Base-by-base conservation (phyloP, 192 early-diverging fungal species). In the Coemansia sp. region DNA sequence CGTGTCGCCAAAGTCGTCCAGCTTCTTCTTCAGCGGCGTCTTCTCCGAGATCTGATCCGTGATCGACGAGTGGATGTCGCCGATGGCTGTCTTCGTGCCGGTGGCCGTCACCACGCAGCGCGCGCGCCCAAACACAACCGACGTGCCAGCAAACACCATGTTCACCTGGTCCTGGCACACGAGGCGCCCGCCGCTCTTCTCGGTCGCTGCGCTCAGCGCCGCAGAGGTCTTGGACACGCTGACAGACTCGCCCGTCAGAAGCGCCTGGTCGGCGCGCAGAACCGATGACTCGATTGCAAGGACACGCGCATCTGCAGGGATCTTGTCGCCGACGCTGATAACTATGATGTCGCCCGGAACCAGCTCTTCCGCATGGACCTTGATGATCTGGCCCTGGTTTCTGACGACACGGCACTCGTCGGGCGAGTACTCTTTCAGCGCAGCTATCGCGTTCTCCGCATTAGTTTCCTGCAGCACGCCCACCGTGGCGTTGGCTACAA, bases 341-440 rank as follows among this genome's bases (percentile, higher is more conserved):
- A 89, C 87, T 52, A 99, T 86, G 62, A 99, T 91, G 85, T 98
- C 97, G 58, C 97, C 97, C n/a, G 96, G 97, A 20, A 99, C 96
- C 45, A 99, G 79, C 33, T 94, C 87, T 12, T 79, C 64, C 7
- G 95, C 87, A 31, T 88, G 61, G 31, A 95, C 85, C 78, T 89
- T 93, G 30, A 68, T 40, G 8, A 87, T 62, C 21, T 69, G 31
- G 20, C 71, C 61, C 31, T 93, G 92, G 68, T 91, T 84, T 52
- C 96, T 90, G 34, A 98, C 63, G 23, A 95, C 95, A 49, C 89
- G 92, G 67, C 95, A 92, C 81, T 94, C 94, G 83, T 98, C 95
- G 34, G 96, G 94, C 33, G 96, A 92, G 78, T 95, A 97, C 70
- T 98, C 93, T 62, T 89, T 92, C 46, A 99, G 84, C 20, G 97